Percentiles rank a stretch among this genome's conserved stretches.
phyloP scores from a whole-genome alignment of 2,329 filamentous ascomycete genomes.

The Colletotrichum gigasporum region DNA sequence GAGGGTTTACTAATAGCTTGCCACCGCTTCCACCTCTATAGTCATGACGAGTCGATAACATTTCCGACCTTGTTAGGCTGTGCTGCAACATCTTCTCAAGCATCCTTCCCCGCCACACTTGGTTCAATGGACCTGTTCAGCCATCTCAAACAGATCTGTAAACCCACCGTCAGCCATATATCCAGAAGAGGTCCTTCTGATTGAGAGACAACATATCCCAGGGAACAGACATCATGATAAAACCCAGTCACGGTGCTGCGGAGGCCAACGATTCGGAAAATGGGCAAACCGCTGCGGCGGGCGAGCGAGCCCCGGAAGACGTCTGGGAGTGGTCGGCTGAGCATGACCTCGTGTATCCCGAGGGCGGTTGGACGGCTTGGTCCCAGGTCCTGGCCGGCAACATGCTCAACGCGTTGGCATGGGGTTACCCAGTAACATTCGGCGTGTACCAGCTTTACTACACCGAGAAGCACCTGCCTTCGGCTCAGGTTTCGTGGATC shows the following conservation, averaged over 20 bases:
- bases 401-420: slow-evolving; percentile 58
- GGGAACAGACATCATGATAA: not conserved
- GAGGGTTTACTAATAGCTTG: slow-evolving; percentile 3
- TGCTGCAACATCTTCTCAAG: not conserved
- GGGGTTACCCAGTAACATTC: slow-evolving; percentile 60
- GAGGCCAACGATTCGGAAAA: not conserved
- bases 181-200: not conserved
- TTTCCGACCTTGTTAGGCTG: not conserved
- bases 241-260: not conserved
- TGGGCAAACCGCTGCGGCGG: not conserved
- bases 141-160: not conserved
- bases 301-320: not conserved
- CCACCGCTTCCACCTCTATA: not conserved
- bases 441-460: slow-evolving; percentile 65
- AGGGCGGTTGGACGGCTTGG: slow-evolving; percentile 59
- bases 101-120: not conserved
- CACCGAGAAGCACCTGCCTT: slow-evolving; percentile 43
- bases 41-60: not conserved
- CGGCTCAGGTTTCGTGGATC: slow-evolving; percentile 53
- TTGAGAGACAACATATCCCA: not conserved
- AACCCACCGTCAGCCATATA: not conserved
- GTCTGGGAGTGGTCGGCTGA: slow-evolving; percentile 21
- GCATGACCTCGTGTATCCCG: slow-evolving; percentile 41
- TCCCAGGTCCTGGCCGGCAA: slow-evolving; percentile 58
- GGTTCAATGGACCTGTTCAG: not conserved